Evolutionary conservation across 768 basidiomycete genomes (phyloP).

Genomic region (Plicaturopsis crispa): DNA sequence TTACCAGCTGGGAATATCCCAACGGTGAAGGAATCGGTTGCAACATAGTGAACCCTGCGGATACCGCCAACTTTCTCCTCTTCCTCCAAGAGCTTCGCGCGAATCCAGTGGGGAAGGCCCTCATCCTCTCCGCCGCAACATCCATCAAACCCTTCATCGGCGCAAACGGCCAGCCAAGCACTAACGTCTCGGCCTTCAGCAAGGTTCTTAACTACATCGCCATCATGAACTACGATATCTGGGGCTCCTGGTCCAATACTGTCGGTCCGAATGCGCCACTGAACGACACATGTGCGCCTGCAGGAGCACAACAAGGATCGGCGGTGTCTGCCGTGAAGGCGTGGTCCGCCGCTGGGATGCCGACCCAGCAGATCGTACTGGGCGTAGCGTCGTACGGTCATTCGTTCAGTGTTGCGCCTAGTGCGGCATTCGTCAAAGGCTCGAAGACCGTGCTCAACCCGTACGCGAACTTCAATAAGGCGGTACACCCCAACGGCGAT

Average conservation of each 20-base stretch:
- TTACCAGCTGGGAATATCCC: slow-evolving; percentile 81
- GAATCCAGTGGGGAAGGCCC: slow-evolving; percentile 37
- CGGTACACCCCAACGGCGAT: slow-evolving; percentile 42
- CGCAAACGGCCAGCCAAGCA: slow-evolving; percentile 47
- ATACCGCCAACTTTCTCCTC: slow-evolving; percentile 69
- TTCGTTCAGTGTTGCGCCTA: slow-evolving; percentile 42
- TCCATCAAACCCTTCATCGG: slow-evolving; percentile 61
- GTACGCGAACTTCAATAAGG: slow-evolving; percentile 45
- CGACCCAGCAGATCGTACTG: slow-evolving; percentile 61
- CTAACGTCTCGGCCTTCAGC: slow-evolving; percentile 67
- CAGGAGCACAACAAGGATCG: slow-evolving; percentile 58
- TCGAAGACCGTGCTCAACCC: slow-evolving; percentile 31
- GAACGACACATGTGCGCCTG: slow-evolving; percentile 63
- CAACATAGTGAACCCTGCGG: slow-evolving; percentile 51
- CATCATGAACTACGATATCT: slow-evolving; percentile 69
- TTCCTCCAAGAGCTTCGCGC: slow-evolving; percentile 67
- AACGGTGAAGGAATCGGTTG: slow-evolving; percentile 57
- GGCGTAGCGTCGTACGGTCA: slow-evolving; percentile 85
- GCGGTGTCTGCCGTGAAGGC: slow-evolving; percentile 64
- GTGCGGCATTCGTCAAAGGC: slow-evolving; percentile 25
- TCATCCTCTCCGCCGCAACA: slow-evolving; percentile 68
- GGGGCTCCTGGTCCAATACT: slow-evolving; percentile 42
- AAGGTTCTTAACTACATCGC: slow-evolving; percentile 56
- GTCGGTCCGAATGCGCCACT: slow-evolving; percentile 83
- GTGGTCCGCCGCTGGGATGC: slow-evolving; percentile 78